Conservation (phyloP, 2,329 filamentous ascomycete species). For the Trichophyton mentagrophytes region DNA sequence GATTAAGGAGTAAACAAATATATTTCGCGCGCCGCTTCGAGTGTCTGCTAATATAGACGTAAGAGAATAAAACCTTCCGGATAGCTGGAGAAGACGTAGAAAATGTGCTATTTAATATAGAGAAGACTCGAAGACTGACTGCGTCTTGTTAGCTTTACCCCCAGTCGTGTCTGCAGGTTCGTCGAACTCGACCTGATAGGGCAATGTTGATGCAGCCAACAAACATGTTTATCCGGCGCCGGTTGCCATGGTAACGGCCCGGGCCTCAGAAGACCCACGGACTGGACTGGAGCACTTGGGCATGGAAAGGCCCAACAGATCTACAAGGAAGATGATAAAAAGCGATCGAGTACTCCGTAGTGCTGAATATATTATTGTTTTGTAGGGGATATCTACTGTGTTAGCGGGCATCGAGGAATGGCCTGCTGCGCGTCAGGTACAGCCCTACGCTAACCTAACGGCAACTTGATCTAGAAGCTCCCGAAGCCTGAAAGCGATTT, state of each 20-base stretch:
- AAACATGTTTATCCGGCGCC: constrained; percentile 11
- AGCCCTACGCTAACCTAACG: too few relatives aligned
- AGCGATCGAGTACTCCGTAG: too few relatives aligned
- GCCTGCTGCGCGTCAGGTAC: too few relatives aligned
- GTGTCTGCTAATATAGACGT: background rate
- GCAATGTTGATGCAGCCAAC: constrained; percentile 4
- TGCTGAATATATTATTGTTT: too few relatives aligned
- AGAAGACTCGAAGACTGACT: background rate
- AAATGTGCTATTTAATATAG: constrained; percentile 4
- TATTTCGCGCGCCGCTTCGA: background rate
- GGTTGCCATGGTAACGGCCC: constrained; percentile 13
- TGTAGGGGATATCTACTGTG: too few relatives aligned
- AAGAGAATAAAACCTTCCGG: background rate
- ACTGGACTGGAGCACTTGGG: background rate
- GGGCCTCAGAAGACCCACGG: background rate
- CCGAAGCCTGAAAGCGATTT: too few relatives aligned
- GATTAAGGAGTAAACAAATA: constrained; percentile 4
- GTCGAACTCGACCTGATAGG: background rate
- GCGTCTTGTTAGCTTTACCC: background rate
- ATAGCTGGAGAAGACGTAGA: background rate
- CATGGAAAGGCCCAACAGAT: too few relatives aligned
- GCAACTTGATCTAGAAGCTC: too few relatives aligned
- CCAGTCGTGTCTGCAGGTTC: background rate
- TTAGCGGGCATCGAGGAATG: too few relatives aligned
- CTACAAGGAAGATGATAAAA: too few relatives aligned